These are phyloP conservation scores for Vitis vinifera DNA, from an alignment of 164 flowering plant species.

Conservation along the genomic window ASM3070453v1 NC_081820.1:4074001-4074500, in stretches of 20 bases:
- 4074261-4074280: conserved; percentile 76
- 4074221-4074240: not conserved
- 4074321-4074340: conserved; percentile 79
- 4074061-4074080: conserved; percentile 37
- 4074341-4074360: conserved; percentile 92
- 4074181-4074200: not conserved
- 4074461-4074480: not conserved
- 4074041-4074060: conserved; percentile 67
- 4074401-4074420: not conserved
- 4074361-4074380: conserved; percentile 89
- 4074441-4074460: not conserved
- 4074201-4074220: not conserved
- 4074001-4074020: conserved; percentile 16
- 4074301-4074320: conserved; percentile 56
- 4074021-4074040: conserved; percentile 96
- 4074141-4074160: conserved; percentile 76
- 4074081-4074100: conserved; percentile 68
- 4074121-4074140: conserved; percentile 82
- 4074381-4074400: conserved; percentile 64
- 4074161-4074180: conserved; percentile 6
- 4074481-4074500: not conserved
- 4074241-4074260: not conserved
- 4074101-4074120: conserved; percentile 88
- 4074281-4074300: conserved; percentile 73
- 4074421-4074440: not conserved